Percentiles rank a stretch among this genome's conserved stretches.
These are phyloP conservation scores for Lipomyces mesembrius DNA, from an alignment of 805 yeast species.

Conservation along the genomic window DNA sequence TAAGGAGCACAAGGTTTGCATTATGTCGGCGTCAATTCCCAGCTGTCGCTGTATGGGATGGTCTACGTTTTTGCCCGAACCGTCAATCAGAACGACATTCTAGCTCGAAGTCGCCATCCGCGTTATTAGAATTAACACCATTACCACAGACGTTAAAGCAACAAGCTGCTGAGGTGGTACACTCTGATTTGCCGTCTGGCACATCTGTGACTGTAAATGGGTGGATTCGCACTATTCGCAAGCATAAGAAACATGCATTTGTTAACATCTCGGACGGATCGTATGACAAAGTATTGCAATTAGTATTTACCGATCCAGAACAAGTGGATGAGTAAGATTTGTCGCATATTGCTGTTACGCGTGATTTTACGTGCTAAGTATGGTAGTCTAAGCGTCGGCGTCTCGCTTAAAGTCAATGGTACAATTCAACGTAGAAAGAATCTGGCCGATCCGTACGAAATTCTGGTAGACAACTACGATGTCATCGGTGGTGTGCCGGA, in stretches of 20 bases:
- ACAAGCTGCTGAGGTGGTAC: background rate
- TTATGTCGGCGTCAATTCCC: background rate
- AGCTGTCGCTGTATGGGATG: background rate
- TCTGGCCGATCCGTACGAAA: constrained; percentile 50
- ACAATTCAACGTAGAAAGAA: constrained; percentile 31
- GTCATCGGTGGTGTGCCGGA: constrained; percentile 63
- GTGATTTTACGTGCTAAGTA: background rate
- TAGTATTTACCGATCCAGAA: constrained; percentile 49
- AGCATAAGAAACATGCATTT: constrained; percentile 77
- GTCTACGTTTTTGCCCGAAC: background rate
- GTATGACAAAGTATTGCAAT: constrained; percentile 57
- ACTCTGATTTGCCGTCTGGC: constrained; percentile 28
- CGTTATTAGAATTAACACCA: background rate
- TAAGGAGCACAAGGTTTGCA: background rate
- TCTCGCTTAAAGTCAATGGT: constrained; percentile 24
- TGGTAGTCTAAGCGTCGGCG: constrained; percentile 41
- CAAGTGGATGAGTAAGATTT: constrained; percentile 24
- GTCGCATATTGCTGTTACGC: background rate
- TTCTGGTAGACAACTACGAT: constrained; percentile 49
- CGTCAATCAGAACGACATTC: background rate
- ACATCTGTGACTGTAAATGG: constrained; percentile 61
- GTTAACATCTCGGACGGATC: constrained; percentile 84
- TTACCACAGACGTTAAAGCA: constrained; percentile 9
- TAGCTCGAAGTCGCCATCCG: background rate
- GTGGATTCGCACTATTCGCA: constrained; percentile 73